Evolutionary conservation across 116 monocot species (phyloP).

Genomic region (Papilionanthe hybrid): DNA sequence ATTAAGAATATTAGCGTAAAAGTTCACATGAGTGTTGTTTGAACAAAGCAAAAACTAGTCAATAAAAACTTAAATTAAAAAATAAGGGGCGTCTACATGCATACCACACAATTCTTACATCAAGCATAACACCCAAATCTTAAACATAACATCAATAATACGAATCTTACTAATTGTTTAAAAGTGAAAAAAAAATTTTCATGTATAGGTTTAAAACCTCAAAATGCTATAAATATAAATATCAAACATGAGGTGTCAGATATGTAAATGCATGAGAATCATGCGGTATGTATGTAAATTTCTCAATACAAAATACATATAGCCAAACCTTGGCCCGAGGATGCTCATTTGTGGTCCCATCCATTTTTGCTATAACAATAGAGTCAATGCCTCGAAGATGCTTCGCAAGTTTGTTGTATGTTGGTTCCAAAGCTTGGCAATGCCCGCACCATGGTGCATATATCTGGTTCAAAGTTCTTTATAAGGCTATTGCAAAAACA

Average conservation of each 20-base stretch:
- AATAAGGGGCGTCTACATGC: too few species aligned
- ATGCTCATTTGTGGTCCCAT: conserved; percentile 91
- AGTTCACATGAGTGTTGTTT: neutral
- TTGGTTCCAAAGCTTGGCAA: conserved; percentile 86
- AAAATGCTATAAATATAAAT: too few species aligned
- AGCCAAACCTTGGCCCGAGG: conserved; percentile 78
- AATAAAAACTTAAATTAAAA: neutral
- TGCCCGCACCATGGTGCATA: conserved; percentile 99
- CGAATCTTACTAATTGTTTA: too few species aligned
- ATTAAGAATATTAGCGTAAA: too few species aligned
- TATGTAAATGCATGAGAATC: too few species aligned
- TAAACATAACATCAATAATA: too few species aligned
- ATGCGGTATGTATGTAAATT: too few species aligned
- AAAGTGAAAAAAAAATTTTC: too few species aligned
- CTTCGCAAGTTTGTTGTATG: conserved; percentile 87
- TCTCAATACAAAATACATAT: neutral
- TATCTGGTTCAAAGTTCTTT: conserved; percentile 37
- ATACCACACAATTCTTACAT: too few species aligned
- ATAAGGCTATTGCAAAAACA: neutral
- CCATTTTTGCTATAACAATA: conserved; percentile 92
- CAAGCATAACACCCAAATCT: too few species aligned
- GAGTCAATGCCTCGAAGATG: conserved; percentile 69
- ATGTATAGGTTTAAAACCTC: too few species aligned
- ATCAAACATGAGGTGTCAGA: too few species aligned
- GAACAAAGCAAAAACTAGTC: neutral